Evolutionary conservation across 78 protist genomes (phyloP).

Genomic region (Isochrysis galbana): DNA sequence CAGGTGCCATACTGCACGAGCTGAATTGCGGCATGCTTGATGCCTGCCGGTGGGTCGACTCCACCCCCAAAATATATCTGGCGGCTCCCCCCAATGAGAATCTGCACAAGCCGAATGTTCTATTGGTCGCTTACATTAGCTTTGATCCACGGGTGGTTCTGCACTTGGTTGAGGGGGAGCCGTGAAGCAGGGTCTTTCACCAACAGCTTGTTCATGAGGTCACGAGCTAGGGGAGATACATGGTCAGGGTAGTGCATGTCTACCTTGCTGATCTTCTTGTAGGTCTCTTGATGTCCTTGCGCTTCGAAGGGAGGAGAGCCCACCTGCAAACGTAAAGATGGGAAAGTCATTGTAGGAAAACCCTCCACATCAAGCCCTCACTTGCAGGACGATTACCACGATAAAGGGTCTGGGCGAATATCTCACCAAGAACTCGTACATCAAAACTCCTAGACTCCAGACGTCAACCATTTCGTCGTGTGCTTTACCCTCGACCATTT

Average conservation of each 20-base stretch:
- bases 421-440: constrained; percentile 85
- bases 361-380: too few species aligned
- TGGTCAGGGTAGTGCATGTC: constrained; percentile 31
- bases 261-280: constrained; percentile 60
- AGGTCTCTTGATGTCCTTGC: constrained; percentile 46
- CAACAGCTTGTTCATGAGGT: constrained; percentile 51
- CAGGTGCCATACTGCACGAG: too few species aligned
- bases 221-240: constrained; percentile 63
- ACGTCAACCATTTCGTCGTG: constrained; percentile 83
- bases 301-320: constrained; percentile 89
- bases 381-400: too few species aligned
- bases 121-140: neutral
- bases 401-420: too few species aligned
- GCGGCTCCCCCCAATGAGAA: too few species aligned
- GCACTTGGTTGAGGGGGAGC: neutral
- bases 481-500: constrained; percentile 78
- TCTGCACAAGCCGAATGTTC: too few species aligned
- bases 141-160: constrained; percentile 14
- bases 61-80: too few species aligned
- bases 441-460: constrained; percentile 90
- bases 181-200: neutral
- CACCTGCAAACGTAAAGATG: too few species aligned
- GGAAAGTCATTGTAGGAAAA: too few species aligned
- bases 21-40: too few species aligned
- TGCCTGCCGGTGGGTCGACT: too few species aligned